These are phyloP conservation scores for Diaporthe velutina DNA, from an alignment of 2,329 filamentous ascomycete species.

Conservation along the genomic window DNA sequence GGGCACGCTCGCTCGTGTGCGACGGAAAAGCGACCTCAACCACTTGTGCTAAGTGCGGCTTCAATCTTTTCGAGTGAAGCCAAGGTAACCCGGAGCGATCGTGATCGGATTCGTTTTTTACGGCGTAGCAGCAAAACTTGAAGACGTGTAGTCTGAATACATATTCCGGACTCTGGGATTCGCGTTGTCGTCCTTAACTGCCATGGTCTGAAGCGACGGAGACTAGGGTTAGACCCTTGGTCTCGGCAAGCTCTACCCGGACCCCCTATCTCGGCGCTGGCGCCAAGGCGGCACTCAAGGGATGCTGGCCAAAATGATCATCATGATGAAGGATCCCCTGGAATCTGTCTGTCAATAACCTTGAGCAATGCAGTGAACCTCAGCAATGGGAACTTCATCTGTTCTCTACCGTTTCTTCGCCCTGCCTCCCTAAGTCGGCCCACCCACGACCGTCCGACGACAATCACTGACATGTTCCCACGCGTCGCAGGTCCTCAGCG, in stretches of 20 bases:
- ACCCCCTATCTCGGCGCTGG: background rate
- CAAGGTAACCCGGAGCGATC: background rate
- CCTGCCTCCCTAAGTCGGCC: constrained; percentile 3
- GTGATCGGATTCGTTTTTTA: too few species aligned
- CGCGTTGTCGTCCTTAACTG: background rate
- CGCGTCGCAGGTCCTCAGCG: constrained; percentile 38
- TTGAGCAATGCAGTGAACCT: constrained; percentile 7
- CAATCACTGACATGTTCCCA: constrained; percentile 35
- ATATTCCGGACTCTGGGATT: background rate
- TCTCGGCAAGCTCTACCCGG: background rate
- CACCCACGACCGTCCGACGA: background rate
- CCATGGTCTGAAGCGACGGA: too few species aligned
- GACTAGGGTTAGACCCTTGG: constrained; percentile 3
- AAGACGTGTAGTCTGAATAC: background rate
- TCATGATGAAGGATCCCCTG: background rate
- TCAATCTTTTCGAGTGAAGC: background rate
- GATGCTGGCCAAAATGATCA: background rate
- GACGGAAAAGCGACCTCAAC: too few species aligned
- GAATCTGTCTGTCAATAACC: background rate
- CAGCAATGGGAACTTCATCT: constrained; percentile 1
- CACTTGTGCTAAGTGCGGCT: background rate
- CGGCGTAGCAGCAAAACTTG: too few species aligned
- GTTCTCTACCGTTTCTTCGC: background rate
- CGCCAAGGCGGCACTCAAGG: background rate
- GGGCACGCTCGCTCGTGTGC: background rate